Conservation (phyloP, 139 green algal genomes). For the Haematococcus sp. region DNA sequence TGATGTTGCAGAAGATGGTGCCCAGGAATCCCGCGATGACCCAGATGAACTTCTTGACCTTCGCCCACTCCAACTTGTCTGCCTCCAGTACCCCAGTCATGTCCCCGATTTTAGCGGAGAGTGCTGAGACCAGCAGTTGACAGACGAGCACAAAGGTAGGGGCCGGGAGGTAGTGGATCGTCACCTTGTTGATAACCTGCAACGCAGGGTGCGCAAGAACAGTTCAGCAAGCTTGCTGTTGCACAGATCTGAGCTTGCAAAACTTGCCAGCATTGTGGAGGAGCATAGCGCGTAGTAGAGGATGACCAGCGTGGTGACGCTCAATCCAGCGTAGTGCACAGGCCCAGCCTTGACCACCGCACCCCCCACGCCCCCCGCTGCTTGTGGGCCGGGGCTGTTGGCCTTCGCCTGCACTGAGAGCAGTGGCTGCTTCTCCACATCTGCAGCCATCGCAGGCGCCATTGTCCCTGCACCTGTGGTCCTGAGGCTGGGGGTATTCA, state of each 20-base stretch:
- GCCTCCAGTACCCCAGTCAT: conserved; percentile 10
- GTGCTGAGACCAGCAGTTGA: conserved; percentile 23
- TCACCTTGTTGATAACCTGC: conserved; percentile 43
- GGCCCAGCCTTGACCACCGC: too few relatives aligned
- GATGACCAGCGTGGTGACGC: not conserved
- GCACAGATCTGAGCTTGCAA: not conserved
- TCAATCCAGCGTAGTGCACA: not conserved
- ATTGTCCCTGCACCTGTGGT: too few relatives aligned
- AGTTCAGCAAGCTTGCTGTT: not conserved
- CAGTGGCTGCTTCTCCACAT: too few relatives aligned
- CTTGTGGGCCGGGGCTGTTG: too few relatives aligned
- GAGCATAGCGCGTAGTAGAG: conserved; percentile 34
- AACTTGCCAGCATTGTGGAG: conserved; percentile 28
- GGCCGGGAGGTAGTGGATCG: conserved; percentile 26
- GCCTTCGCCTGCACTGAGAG: too few relatives aligned
- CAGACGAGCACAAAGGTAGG: conserved; percentile 34
- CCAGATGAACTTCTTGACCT: conserved; percentile 33
- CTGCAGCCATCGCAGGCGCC: too few relatives aligned
- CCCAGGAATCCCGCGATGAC: conserved; percentile 31
- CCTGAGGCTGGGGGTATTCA: not conserved
- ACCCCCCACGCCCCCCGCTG: too few relatives aligned
- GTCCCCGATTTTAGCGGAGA: not conserved
- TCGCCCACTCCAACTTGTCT: conserved; percentile 22
- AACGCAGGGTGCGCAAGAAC: not conserved
- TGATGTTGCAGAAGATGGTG: conserved; percentile 46